Conservation (phyloP, 495 filamentous ascomycete genomes). For the Elaphomyces granulatus region DNA sequence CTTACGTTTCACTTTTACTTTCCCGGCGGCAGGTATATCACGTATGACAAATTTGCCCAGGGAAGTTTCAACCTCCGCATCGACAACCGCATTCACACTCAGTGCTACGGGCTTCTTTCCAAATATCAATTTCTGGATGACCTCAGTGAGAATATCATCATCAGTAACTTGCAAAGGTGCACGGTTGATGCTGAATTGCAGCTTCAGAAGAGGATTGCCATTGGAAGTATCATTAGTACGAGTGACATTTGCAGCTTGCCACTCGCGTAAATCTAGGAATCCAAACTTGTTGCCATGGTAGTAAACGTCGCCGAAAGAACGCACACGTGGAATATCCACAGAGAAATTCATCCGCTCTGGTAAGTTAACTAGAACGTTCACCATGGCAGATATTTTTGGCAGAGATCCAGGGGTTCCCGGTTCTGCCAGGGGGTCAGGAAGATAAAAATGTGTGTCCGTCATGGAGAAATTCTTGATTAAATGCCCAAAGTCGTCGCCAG, state of each 20-base stretch:
- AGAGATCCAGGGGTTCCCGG: conserved; percentile 59
- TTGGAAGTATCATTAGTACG: conserved; percentile 38
- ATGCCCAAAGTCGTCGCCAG: conserved; percentile 63
- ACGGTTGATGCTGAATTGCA: conserved; percentile 59
- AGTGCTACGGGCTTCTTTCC: conserved; percentile 48
- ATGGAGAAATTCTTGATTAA: conserved; percentile 77
- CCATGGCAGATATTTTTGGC: conserved; percentile 66
- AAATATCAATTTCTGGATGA: conserved; percentile 64
- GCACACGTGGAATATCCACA: conserved; percentile 57
- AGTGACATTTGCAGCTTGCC: conserved; percentile 76
- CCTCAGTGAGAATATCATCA: conserved; percentile 53
- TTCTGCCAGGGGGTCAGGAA: conserved; percentile 64
- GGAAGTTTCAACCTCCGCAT: conserved; percentile 63
- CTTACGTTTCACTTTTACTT: conserved; percentile 78
- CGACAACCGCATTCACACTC: conserved; percentile 63
- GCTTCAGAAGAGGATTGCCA: conserved; percentile 43
- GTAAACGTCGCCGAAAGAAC: conserved; percentile 62
- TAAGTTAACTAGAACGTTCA: conserved; percentile 58
- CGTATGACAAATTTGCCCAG: conserved; percentile 67
- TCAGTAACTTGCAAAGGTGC: conserved; percentile 74
- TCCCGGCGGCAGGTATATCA: conserved; percentile 70
- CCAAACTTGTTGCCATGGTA: conserved; percentile 66
- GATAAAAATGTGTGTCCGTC: conserved; percentile 63
- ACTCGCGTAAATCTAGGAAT: conserved; percentile 56
- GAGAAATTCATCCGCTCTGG: conserved; percentile 77